Percentiles rank a stretch among this genome's conserved stretches.
Evolutionary conservation across 805 yeast genomes (phyloP).

Genomic region (Starmerella floricola): DNA sequence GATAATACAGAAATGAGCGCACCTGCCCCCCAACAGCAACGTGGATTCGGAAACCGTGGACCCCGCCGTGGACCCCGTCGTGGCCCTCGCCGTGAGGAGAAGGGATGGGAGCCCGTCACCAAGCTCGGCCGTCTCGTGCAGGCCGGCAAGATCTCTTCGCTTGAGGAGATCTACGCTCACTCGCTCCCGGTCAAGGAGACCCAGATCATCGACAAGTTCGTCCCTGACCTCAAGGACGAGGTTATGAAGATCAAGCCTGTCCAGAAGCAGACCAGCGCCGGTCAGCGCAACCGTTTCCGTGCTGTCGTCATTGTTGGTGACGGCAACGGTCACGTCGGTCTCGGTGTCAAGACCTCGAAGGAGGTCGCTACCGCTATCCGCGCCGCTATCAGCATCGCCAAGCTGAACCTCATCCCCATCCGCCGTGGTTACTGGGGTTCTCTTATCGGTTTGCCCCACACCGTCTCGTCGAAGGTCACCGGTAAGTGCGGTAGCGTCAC

Average conservation of each 20-base stretch:
- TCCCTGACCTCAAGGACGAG: conserved; percentile 94
- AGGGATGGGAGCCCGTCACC: conserved; percentile 99
- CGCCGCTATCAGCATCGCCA: conserved; percentile 98
- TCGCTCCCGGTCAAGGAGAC: conserved; percentile 98
- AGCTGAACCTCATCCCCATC: conserved; percentile 96
- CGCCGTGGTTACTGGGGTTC: conserved; percentile 99
- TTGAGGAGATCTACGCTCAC: conserved; percentile 98
- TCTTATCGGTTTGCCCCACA: conserved; percentile 99
- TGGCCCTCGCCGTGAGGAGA: conserved; percentile 88
- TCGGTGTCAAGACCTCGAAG: conserved; percentile 99
- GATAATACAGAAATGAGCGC: conserved; percentile 15
- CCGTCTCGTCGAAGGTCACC: conserved; percentile 93
- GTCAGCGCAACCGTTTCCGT: conserved; percentile 99
- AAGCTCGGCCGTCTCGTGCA: conserved; percentile 99
- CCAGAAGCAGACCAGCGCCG: conserved; percentile 99
- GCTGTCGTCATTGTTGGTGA: conserved; percentile 99
- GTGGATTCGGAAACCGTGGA: conserved; percentile 31
- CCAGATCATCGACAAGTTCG: conserved; percentile 94
- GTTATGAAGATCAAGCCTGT: conserved; percentile 99
- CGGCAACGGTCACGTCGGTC: conserved; percentile 99
- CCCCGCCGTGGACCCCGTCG: conserved; percentile 39
- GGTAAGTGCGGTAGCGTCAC: conserved; percentile 99
- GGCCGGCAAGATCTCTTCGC: conserved; percentile 92
- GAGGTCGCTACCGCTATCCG: conserved; percentile 99
- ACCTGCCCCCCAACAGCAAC: conserved; percentile 23